Evolutionary conservation across 768 basidiomycete genomes (phyloP).

Genomic region (Heimioporus sp.): DNA sequence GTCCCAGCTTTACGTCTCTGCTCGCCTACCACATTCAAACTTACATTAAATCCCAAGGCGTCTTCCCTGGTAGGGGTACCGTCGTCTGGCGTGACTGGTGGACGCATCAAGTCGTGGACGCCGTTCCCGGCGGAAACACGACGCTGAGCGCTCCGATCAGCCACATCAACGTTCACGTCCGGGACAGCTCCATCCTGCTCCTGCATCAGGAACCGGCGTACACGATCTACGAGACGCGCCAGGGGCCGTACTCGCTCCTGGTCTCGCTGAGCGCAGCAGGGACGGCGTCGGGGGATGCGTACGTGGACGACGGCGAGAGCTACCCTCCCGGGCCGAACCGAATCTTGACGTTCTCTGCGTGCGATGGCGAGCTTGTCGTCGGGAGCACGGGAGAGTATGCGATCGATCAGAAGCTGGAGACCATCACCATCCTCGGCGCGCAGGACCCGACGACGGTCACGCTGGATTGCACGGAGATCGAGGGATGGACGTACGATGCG

Average conservation of each 20-base stretch:
- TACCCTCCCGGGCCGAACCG: background rate
- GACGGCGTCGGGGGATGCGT: conserved; percentile 55
- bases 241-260: conserved; percentile 61
- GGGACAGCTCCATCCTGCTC: conserved; percentile 65
- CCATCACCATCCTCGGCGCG: conserved; percentile 60
- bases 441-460: conserved; percentile 39
- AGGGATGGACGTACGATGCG: conserved; percentile 40
- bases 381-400: conserved; percentile 26
- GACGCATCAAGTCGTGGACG: conserved; percentile 55
- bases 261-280: conserved; percentile 50
- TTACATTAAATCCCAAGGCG: conserved; percentile 36
- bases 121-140: conserved; percentile 38
- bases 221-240: conserved; percentile 64
- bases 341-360: background rate
- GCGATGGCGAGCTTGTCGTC: conserved; percentile 33
- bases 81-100: conserved; percentile 75
- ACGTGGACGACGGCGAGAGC: conserved; percentile 63
- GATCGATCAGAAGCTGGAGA: conserved; percentile 45
- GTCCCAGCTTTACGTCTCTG: conserved; percentile 4
- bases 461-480: conserved; percentile 20
- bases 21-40: background rate
- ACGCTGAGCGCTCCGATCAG: conserved; percentile 67
- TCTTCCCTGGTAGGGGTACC: conserved; percentile 39
- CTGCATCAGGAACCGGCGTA: conserved; percentile 62
- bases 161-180: conserved; percentile 74